phyloP scores from a whole-genome alignment of 805 yeast species.

The Hanseniaspora mollemarum region DNA sequence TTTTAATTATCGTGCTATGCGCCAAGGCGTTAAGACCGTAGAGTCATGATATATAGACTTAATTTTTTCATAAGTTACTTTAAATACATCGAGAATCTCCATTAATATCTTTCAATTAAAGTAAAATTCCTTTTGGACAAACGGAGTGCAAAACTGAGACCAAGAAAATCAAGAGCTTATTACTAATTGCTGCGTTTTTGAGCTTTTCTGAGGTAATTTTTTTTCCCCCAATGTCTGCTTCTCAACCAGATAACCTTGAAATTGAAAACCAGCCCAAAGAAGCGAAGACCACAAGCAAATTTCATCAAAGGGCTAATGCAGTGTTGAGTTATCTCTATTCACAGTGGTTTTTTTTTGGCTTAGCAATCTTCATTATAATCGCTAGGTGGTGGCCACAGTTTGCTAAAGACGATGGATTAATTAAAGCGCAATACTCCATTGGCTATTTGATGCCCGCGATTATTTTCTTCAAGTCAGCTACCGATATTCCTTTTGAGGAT shows the following conservation, averaged over 20 bases:
- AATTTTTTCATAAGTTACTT: too few relatives aligned
- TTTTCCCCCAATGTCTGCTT: background rate
- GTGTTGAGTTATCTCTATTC: constrained; percentile 15
- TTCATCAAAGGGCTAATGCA: constrained; percentile 18
- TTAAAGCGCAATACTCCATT: constrained; percentile 63
- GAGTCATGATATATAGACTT: too few relatives aligned
- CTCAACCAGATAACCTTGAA: background rate
- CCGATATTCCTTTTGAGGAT: constrained; percentile 58
- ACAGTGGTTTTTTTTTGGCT: constrained; percentile 67
- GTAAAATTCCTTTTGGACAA: too few relatives aligned
- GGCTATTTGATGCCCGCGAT: constrained; percentile 80
- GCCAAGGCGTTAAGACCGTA: too few relatives aligned
- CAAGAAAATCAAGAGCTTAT: too few relatives aligned
- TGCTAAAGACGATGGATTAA: constrained; percentile 71
- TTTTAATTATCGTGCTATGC: too few relatives aligned
- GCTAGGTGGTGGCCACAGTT: constrained; percentile 72
- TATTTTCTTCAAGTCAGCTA: constrained; percentile 70
- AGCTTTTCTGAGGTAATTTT: too few relatives aligned
- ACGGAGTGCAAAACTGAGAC: too few relatives aligned
- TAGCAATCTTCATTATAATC: constrained; percentile 62
- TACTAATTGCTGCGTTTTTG: too few relatives aligned
- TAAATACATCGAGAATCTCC: too few relatives aligned
- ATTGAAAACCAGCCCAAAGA: background rate
- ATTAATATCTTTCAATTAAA: too few relatives aligned
- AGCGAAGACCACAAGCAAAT: constrained; percentile 14